These are phyloP conservation scores for Nigrospora oryzae DNA, from an alignment of 2,329 filamentous ascomycete species.

Conservation along the genomic window DNA sequence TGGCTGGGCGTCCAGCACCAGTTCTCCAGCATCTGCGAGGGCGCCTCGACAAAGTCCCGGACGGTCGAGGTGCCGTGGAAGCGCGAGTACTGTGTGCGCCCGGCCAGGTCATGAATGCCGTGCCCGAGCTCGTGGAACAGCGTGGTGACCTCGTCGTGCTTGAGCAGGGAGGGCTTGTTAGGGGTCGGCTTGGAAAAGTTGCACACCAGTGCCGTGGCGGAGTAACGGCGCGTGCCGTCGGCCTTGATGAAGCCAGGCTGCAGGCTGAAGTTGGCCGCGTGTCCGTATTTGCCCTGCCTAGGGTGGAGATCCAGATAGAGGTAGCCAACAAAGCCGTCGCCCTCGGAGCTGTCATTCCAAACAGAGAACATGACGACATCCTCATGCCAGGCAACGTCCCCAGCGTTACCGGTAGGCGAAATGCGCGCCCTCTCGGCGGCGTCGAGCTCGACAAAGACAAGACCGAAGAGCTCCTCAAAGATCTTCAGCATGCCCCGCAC, in stretches of 20 bases:
- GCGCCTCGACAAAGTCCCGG: constrained; percentile 63
- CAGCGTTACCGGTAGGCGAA: constrained; percentile 58
- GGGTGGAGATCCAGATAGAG: constrained; percentile 77
- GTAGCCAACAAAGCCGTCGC: constrained; percentile 68
- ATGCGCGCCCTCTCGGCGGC: constrained; percentile 56
- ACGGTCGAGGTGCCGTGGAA: constrained; percentile 62
- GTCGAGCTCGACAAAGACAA: constrained; percentile 67
- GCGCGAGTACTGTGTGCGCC: constrained; percentile 52
- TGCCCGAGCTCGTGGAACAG: constrained; percentile 73
- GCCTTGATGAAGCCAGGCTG: constrained; percentile 61
- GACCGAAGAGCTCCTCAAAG: constrained; percentile 74
- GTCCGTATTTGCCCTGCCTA: constrained; percentile 73
- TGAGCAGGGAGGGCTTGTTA: constrained; percentile 69
- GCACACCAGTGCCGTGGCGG: constrained; percentile 72
- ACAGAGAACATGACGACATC: constrained; percentile 79
- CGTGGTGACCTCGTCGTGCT: constrained; percentile 76
- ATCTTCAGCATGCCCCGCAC: constrained; percentile 74
- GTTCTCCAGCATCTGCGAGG: constrained; percentile 67
- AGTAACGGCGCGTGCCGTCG: constrained; percentile 65
- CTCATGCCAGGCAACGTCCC: constrained; percentile 72
- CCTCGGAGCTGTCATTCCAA: constrained; percentile 68
- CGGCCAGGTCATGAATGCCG: constrained; percentile 62
- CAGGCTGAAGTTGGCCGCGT: constrained; percentile 78
- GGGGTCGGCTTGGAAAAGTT: constrained; percentile 77
- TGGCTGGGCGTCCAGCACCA: constrained; percentile 66